These are phyloP conservation scores for Ilyonectria destructans DNA, from an alignment of 2,329 filamentous ascomycete genomes.

Conservation along the genomic window DNA sequence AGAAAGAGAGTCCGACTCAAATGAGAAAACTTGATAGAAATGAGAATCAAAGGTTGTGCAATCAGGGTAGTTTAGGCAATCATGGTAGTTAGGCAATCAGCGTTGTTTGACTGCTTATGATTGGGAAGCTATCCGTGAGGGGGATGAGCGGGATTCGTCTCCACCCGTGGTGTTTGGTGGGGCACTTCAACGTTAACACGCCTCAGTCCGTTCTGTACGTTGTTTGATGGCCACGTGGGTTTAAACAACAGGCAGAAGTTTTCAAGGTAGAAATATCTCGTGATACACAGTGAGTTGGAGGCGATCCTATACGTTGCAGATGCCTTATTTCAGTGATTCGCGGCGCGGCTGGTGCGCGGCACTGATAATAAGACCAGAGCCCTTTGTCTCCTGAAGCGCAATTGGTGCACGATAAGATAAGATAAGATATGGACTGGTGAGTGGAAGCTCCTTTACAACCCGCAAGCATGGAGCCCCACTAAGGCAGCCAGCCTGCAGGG, in stretches of 20 bases:
- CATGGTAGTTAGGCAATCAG: too few relatives aligned
- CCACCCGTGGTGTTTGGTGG: neutral
- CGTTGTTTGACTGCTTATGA: neutral
- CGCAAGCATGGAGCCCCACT: constrained; percentile 23
- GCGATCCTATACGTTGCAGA: too few relatives aligned
- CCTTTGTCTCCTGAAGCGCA: neutral
- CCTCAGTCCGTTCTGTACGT: neutral
- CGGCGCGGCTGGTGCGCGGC: neutral
- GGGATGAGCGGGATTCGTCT: neutral
- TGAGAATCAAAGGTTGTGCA: neutral
- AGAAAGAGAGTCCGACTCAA: neutral
- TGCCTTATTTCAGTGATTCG: neutral
- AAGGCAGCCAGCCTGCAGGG: neutral
- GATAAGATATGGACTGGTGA: constrained; percentile 22
- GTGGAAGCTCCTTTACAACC: neutral
- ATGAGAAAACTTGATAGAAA: neutral
- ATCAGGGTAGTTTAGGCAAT: neutral
- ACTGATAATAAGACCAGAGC: neutral
- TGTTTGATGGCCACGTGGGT: neutral
- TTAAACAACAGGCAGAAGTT: neutral
- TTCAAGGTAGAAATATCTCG: neutral
- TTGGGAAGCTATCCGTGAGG: neutral
- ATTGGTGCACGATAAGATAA: neutral
- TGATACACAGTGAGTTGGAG: neutral
- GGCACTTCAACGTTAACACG: neutral